phyloP scores from a whole-genome alignment of 352 stramenopile genomes.

The Peronospora farinosa region DNA sequence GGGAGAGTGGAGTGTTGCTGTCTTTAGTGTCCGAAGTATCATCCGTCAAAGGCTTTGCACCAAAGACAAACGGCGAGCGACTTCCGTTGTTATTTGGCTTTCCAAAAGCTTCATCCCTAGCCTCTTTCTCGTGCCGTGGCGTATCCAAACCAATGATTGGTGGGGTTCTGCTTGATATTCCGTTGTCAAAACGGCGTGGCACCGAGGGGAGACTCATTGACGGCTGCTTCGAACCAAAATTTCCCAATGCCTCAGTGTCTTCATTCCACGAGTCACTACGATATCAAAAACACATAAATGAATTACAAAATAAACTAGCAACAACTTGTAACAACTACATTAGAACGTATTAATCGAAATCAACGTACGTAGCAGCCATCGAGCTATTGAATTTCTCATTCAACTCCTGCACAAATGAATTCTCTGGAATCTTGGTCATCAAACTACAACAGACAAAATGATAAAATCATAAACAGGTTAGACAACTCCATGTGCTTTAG shows the following conservation, averaged over 20 bases:
- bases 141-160: conserved; percentile 28
- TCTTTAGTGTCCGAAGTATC: conserved; percentile 6
- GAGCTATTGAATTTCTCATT: conserved; percentile 46
- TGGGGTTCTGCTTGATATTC: conserved; percentile 17
- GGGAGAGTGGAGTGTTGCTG: conserved; percentile 28
- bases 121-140: conserved; percentile 13
- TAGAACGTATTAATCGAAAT: not conserved
- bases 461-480: conserved; percentile 6
- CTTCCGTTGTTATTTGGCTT: conserved; percentile 19
- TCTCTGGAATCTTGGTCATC: conserved; percentile 37
- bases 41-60: conserved; percentile 14
- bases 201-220: conserved; percentile 4
- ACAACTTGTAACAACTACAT: not conserved
- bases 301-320: not conserved
- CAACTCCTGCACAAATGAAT: conserved; percentile 48
- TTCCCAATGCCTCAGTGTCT: conserved; percentile 5
- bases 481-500: not conserved
- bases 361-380: conserved; percentile 36
- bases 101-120: conserved; percentile 16
- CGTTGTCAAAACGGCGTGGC: conserved; percentile 13
- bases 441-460: conserved; percentile 21
- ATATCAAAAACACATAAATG: not conserved
- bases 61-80: conserved; percentile 52
- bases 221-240: conserved; percentile 13
- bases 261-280: conserved; percentile 49